These are phyloP conservation scores for Rhytidhysteron rufulum DNA, from an alignment of 2,329 filamentous ascomycete genomes.

Conservation along the genomic window DNA sequence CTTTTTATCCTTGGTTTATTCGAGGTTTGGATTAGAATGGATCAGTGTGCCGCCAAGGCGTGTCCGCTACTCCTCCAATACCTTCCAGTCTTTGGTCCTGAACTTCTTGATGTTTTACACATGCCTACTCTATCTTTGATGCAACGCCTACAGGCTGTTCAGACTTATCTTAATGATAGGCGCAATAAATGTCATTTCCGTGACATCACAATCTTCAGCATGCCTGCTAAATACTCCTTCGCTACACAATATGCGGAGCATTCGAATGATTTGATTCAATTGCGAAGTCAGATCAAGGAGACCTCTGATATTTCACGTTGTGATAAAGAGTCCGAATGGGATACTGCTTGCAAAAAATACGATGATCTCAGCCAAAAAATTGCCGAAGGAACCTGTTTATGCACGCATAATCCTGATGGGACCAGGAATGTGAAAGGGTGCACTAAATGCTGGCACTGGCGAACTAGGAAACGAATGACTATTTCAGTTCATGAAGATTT, in stretches of 20 bases:
- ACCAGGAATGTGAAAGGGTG: constrained; percentile 27
- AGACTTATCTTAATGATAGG: constrained; percentile 40
- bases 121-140: constrained; percentile 45
- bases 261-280: constrained; percentile 15
- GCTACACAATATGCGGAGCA: constrained; percentile 40
- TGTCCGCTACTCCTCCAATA: constrained; percentile 48
- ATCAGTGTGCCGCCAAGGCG: constrained; percentile 38
- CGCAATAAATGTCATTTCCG: constrained; percentile 8
- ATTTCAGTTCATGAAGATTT: constrained; percentile 47
- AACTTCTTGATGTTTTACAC: constrained; percentile 51
- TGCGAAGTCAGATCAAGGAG: constrained; percentile 29
- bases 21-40: constrained; percentile 53
- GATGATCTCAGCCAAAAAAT: constrained; percentile 33
- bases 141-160: constrained; percentile 44
- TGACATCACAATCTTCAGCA: constrained; percentile 42
- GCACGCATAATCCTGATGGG: constrained; percentile 7
- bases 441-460: constrained; percentile 36
- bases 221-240: constrained; percentile 36
- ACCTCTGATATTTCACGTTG: constrained; percentile 18
- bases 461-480: constrained; percentile 28
- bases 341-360: constrained; percentile 25
- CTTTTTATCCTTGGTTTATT: constrained; percentile 49
- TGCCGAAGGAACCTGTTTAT: constrained; percentile 22
- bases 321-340: constrained; percentile 35
- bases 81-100: constrained; percentile 45